These are phyloP conservation scores for Vitis riparia DNA, from an alignment of 164 flowering plant genomes.

Conservation along the genomic window DNA sequence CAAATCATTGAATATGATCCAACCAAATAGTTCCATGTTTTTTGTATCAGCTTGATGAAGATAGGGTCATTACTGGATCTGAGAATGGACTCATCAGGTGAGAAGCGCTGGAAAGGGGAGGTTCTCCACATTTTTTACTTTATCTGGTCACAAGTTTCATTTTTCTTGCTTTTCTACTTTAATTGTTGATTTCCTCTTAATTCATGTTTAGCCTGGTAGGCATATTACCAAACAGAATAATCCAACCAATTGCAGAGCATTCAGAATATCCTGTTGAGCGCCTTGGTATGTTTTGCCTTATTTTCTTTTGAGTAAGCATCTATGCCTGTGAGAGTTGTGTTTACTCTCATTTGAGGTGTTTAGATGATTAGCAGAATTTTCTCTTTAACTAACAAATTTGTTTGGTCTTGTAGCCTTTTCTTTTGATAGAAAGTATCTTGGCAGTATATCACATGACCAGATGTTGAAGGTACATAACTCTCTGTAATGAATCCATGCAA, in stretches of 20 bases:
- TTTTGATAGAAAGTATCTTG: conserved; percentile 79
- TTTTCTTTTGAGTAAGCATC: background rate
- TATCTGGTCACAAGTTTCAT: background rate
- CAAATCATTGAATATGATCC: background rate
- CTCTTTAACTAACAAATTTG: conserved; percentile 7
- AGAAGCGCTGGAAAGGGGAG: background rate
- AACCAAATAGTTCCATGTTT: background rate
- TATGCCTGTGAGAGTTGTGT: no score
- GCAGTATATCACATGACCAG: conserved; percentile 88
- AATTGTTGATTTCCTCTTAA: background rate
- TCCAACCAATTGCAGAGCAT: conserved; percentile 95
- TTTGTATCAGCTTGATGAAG: conserved; percentile 79
- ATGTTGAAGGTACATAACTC: conserved; percentile 62
- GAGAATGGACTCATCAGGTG: conserved; percentile 96
- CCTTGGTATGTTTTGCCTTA: conserved; percentile 58
- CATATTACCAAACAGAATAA: conserved; percentile 87
- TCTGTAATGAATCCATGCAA: background rate
- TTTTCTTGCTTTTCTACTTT: background rate
- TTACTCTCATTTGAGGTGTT: background rate
- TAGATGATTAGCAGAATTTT: background rate
- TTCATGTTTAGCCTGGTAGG: conserved; percentile 65
- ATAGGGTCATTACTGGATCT: conserved; percentile 76
- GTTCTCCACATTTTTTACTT: background rate
- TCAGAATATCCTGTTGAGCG: conserved; percentile 92
- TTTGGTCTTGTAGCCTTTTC: conserved; percentile 75